These are phyloP conservation scores for Naegleria gruberi DNA, from an alignment of 208 protist species.

Conservation along the genomic window DNA sequence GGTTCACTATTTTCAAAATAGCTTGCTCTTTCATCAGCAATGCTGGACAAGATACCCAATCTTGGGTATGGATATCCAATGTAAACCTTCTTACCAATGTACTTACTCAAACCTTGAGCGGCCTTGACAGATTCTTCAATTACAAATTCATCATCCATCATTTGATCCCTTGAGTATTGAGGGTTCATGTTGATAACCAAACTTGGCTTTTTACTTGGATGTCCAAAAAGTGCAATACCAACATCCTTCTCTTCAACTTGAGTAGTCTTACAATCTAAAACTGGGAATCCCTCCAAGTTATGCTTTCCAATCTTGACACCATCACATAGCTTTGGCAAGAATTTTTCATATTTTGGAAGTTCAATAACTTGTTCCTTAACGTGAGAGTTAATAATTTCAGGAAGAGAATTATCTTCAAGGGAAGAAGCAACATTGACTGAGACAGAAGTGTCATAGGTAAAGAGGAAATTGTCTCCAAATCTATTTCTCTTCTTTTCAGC, in stretches of 20 bases:
- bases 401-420: not conserved
- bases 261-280: not conserved
- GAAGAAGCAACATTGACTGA: not conserved
- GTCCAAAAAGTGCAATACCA: not conserved
- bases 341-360: not conserved
- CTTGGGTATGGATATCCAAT: constrained; percentile 22
- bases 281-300: not conserved
- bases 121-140: not conserved
- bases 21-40: not conserved
- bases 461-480: not conserved
- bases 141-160: not conserved
- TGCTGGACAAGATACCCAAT: not conserved
- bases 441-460: not conserved
- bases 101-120: not conserved
- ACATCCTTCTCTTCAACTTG: not conserved
- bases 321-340: not conserved
- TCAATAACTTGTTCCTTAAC: not conserved
- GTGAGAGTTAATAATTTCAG: not conserved
- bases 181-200: not conserved
- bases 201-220: not conserved
- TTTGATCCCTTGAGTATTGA: not conserved
- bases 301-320: not conserved
- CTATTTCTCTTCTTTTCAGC: constrained; percentile 13
- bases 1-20: not conserved
- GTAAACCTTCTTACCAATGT: not conserved